Evolutionary conservation across 371 early-diverging fungal species (phyloP).

Genomic region (Entomophthora muscae): DNA sequence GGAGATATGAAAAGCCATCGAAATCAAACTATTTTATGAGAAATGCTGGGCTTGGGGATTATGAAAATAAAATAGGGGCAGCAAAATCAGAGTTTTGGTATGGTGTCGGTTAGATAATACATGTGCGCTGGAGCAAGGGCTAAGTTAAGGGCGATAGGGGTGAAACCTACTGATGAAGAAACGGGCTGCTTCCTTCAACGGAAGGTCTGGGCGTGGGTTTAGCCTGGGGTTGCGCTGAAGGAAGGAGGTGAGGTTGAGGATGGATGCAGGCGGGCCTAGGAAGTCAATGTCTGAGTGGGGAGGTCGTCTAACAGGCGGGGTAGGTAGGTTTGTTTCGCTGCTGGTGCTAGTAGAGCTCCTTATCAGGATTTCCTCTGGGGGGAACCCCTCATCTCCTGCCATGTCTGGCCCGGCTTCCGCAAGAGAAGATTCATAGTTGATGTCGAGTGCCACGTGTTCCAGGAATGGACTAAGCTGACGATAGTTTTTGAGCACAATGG

Average conservation of each 20-base stretch:
- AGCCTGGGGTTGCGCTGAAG: not conserved
- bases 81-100: not conserved
- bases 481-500: not conserved
- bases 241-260: not conserved
- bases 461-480: not conserved
- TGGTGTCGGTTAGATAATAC: not conserved
- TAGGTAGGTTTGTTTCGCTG: not conserved
- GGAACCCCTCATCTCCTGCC: constrained; percentile 2
- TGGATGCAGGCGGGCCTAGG: not conserved
- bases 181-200: not conserved
- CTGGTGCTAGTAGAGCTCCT: not conserved
- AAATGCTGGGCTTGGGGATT: not conserved
- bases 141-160: not conserved
- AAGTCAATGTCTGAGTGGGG: not conserved
- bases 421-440: not conserved
- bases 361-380: not conserved
- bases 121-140: not conserved
- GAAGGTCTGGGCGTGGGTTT: constrained; percentile 1
- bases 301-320: not conserved
- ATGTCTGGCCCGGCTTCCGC: not conserved
- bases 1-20: too few relatives aligned
- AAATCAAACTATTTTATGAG: not conserved
- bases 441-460: not conserved
- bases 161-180: not conserved
- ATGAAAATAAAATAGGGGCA: not conserved